A percentile compares a stretch with the other conserved stretches of the same genome.
Conservation (phyloP, 176 grass and related monocot species). For the Oropetium thomaeum region DNA sequence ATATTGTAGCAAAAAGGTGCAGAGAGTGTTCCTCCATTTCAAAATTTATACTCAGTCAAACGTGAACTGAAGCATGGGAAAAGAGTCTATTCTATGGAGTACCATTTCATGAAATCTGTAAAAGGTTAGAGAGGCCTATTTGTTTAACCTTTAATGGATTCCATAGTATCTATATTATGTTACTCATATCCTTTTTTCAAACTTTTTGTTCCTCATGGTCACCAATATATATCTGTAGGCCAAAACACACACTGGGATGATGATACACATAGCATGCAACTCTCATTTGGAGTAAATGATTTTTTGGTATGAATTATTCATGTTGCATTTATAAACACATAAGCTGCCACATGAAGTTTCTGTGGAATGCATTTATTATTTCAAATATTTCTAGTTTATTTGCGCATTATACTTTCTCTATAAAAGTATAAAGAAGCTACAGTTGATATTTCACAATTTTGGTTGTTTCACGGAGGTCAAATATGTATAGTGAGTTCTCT, state of each 20-base stretch:
- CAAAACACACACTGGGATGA: constrained; percentile 77
- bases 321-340: constrained; percentile 7
- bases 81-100: constrained; percentile 88
- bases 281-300: constrained; percentile 82
- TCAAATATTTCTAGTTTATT: neutral
- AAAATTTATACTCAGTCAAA: constrained; percentile 75
- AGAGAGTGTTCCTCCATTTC: constrained; percentile 49
- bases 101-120: constrained; percentile 69
- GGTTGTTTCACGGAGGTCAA: neutral
- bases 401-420: neutral
- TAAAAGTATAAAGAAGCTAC: constrained; percentile 17
- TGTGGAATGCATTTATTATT: constrained; percentile 15
- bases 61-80: constrained; percentile 79
- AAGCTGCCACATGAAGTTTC: neutral
- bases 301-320: constrained; percentile 61
- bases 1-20: constrained; percentile 86
- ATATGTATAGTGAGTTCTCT: neutral
- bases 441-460: neutral
- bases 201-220: constrained; percentile 4
- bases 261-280: constrained; percentile 78
- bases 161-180: neutral
- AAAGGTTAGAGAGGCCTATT: constrained; percentile 49
- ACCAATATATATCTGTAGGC: constrained; percentile 43
- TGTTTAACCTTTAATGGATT: neutral
- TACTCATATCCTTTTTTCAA: constrained; percentile 16